phyloP scores from a whole-genome alignment of 176 grass and related monocot genomes.

The Typha latifolia region DNA sequence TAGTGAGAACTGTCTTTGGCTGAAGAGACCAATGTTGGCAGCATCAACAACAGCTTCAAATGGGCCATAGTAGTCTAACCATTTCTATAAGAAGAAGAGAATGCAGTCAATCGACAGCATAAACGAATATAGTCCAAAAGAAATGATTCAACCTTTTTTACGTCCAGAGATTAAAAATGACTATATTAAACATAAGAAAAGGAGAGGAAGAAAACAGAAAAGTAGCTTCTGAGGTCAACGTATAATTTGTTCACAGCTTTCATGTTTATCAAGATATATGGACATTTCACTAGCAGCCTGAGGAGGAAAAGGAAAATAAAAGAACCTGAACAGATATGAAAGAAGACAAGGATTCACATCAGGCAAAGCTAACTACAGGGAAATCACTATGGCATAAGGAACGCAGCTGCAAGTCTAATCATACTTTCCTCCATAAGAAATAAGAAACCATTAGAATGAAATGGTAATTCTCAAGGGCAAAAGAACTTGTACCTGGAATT shows the following conservation, averaged over 20 bases:
- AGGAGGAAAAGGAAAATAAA: too few relatives aligned
- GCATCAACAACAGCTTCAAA: slow-evolving; percentile 58
- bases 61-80: slow-evolving; percentile 51
- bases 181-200: background rate
- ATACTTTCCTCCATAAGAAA: background rate
- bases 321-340: too few relatives aligned
- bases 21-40: slow-evolving; percentile 58
- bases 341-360: background rate
- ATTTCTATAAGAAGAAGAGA: slow-evolving; percentile 31
- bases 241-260: background rate
- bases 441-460: background rate
- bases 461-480: background rate
- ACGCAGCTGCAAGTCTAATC: background rate
- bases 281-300: too few relatives aligned
- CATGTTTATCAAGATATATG: background rate
- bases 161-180: background rate
- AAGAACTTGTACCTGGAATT: slow-evolving; percentile 42
- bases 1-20: slow-evolving; percentile 41
- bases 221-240: background rate
- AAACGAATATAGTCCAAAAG: background rate
- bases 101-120: background rate
- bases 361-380: too few relatives aligned
- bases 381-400: background rate
- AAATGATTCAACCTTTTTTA: background rate
- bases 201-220: background rate